A percentile compares a stretch with the other conserved stretches of the same genome.
These are phyloP conservation scores for Venturia asperata DNA, from an alignment of 2,329 filamentous ascomycete species.

Conservation along the genomic window DNA sequence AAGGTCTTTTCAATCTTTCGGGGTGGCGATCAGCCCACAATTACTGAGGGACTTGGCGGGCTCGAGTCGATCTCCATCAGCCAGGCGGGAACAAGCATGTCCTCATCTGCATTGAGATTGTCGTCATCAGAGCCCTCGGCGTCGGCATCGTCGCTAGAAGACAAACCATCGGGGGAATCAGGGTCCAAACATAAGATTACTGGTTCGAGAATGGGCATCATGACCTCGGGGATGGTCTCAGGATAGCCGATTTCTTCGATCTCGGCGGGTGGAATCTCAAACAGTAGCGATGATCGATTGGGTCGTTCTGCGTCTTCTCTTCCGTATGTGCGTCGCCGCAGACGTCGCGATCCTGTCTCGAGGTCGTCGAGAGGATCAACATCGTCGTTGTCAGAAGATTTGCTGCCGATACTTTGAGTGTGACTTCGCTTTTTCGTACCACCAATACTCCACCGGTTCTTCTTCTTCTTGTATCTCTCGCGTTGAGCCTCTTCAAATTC, in stretches of 20 bases:
- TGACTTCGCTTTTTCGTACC: slow-evolving; percentile 41
- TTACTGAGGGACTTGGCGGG: slow-evolving; percentile 6
- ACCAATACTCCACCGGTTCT: slow-evolving; percentile 35
- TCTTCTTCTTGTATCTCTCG: slow-evolving; percentile 30
- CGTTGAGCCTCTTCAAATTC: slow-evolving; percentile 25
- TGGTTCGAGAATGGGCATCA: slow-evolving; percentile 4
- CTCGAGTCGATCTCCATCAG: slow-evolving; percentile 18
- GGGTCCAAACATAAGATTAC: not conserved
- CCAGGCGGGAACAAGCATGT: slow-evolving; percentile 16
- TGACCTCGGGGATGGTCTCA: slow-evolving; percentile 2
- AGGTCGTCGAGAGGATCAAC: slow-evolving; percentile 35
- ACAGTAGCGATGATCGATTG: slow-evolving; percentile 31
- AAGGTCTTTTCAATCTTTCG: not conserved
- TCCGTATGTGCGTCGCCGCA: slow-evolving; percentile 37
- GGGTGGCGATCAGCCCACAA: not conserved
- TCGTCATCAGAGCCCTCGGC: not conserved
- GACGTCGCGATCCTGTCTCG: slow-evolving; percentile 34
- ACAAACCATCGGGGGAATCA: not conserved
- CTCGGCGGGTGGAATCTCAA: slow-evolving; percentile 31
- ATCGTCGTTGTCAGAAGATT: slow-evolving; percentile 37
- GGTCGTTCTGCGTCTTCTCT: slow-evolving; percentile 27
- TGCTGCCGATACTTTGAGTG: slow-evolving; percentile 40
- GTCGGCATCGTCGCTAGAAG: slow-evolving; percentile 11
- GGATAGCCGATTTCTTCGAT: slow-evolving; percentile 16
- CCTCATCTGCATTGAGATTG: slow-evolving; percentile 2